A percentile compares a stretch with the other conserved stretches of the same genome.
Evolutionary conservation across 2,329 filamentous ascomycete genomes (phyloP).

Genomic region (Waltergamsia citrina): DNA sequence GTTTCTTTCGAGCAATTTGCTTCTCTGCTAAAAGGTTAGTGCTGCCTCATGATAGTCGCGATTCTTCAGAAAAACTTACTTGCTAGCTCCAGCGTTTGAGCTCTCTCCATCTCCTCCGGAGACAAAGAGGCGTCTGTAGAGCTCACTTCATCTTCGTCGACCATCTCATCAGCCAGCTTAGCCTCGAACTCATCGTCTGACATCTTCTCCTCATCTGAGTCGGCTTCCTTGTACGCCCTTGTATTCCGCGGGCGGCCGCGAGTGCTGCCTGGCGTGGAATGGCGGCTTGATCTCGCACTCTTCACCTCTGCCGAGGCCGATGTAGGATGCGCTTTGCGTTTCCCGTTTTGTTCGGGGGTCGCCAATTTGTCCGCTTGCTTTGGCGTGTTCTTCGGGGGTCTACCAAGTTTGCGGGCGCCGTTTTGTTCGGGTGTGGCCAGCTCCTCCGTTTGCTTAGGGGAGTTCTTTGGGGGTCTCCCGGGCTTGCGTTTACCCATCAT

Average conservation of each 20-base stretch:
- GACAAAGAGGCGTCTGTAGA: conserved; percentile 22
- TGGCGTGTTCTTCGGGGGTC: conserved; percentile 11
- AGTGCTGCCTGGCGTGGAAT: conserved; percentile 59
- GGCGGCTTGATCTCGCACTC: conserved; percentile 63
- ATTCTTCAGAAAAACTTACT: conserved; percentile 39
- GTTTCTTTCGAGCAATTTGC: conserved; percentile 82
- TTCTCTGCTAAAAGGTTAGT: conserved; percentile 42
- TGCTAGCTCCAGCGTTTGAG: conserved; percentile 63
- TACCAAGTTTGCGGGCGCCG: too few species aligned
- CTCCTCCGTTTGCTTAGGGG: conserved; percentile 4
- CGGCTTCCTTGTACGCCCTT: conserved; percentile 39
- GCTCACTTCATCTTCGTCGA: conserved; percentile 24
- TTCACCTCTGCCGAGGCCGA: conserved; percentile 40
- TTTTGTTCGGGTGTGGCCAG: too few species aligned
- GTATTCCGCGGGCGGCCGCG: conserved; percentile 40
- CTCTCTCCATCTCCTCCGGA: conserved; percentile 53
- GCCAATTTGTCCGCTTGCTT: conserved; percentile 12
- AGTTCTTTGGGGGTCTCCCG: conserved; percentile 8
- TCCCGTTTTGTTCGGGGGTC: conserved; percentile 13
- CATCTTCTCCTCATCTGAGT: conserved; percentile 52
- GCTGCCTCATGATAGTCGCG: not conserved
- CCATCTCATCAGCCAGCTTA: conserved; percentile 57
- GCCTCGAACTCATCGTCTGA: conserved; percentile 81
- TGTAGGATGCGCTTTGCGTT: conserved; percentile 21
- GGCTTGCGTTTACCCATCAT: conserved; percentile 38